Conservation (phyloP, 768 basidiomycete species). For the Glaciozyma antarctica region DNA sequence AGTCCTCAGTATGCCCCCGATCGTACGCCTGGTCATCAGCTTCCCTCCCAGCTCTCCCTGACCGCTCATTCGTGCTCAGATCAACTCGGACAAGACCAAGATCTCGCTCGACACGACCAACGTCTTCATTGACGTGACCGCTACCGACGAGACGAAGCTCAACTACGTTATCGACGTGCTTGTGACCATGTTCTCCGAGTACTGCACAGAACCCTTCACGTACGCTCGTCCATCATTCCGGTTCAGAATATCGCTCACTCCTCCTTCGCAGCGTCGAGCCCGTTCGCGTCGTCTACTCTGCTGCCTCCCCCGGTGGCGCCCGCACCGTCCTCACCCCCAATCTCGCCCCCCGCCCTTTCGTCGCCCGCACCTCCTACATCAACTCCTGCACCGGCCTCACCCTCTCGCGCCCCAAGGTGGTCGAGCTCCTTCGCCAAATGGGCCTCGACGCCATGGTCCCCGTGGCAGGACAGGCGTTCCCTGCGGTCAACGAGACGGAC, state of each 20-base stretch:
- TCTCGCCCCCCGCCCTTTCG: constrained; percentile 59
- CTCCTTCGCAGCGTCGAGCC: constrained; percentile 68
- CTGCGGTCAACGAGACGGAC: constrained; percentile 14
- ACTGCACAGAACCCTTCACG: constrained; percentile 85
- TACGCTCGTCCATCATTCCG: too few species aligned
- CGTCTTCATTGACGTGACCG: constrained; percentile 93
- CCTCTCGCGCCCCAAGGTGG: constrained; percentile 57
- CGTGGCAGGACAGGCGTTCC: constrained; percentile 1
- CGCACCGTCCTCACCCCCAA: constrained; percentile 67
- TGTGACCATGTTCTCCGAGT: constrained; percentile 95
- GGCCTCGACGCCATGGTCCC: constrained; percentile 49
- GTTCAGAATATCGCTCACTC: too few species aligned
- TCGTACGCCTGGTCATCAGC: constrained; percentile 39
- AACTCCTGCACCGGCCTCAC: constrained; percentile 88
- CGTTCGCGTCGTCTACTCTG: constrained; percentile 66
- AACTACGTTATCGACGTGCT: constrained; percentile 92
- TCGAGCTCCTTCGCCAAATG: constrained; percentile 72
- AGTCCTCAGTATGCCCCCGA: constrained; percentile 94
- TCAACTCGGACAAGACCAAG: constrained; percentile 95
- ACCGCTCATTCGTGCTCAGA: constrained; percentile 36
- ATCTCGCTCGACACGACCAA: constrained; percentile 88
- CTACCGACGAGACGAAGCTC: constrained; percentile 92
- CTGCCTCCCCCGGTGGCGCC: constrained; percentile 52
- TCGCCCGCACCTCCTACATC: constrained; percentile 77
- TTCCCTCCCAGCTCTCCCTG: too few species aligned